Base-by-base conservation (phyloP, 345 rosid genomes). In the Gossypium anomalum region DNA sequence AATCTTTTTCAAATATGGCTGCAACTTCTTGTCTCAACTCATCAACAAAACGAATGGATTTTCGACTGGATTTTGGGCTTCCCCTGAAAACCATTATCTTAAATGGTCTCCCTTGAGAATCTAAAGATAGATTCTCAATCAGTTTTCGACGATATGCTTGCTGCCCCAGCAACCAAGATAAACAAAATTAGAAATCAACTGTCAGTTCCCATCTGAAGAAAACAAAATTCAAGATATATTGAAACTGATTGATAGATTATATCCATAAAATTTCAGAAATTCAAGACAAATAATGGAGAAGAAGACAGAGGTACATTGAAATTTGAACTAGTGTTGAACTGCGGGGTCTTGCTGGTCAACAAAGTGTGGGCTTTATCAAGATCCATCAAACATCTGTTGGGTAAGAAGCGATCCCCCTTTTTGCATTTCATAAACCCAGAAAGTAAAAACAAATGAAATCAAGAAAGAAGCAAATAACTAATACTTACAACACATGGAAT, bases 341-440 rank as follows among this genome's bases (percentile, higher is more conserved):
- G 65, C 49, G 70, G 67, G 48, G 70, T 74, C n/a, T 55, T 73
- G 74, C 81, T 77, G 23, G 86, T 87, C 75, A 85, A 82, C 75
- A 80, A 78, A 70, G 79, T 57, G 43, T 75, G 85, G 83, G 85
- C 89, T 84, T 83, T 85, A 82, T 85, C 91, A 70, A 87, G 85
- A 82, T 87, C 80, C 87, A 87, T 87, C 83, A 84, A 83, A 82
- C 89, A 82, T 71, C 85, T 67, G 61, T 75, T 87, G 41, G 91
- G 89, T 72, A 85, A 75, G 61, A 84, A 85, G 58, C 86, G 82
- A 29, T 82, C 87, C 10, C 89, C 91, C 87, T 87, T 63, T 56
- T 63, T 15, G 17, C 41, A 17, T 12, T 25, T 2, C 41, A 25
- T 60, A 27, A 29, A 58, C 16, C 52, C 27, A 78, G 58, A 14